Percentiles rank a stretch among this genome's conserved stretches.
Evolutionary conservation across 441 rosid species (phyloP).

Genomic region (Croton setiger): DNA sequence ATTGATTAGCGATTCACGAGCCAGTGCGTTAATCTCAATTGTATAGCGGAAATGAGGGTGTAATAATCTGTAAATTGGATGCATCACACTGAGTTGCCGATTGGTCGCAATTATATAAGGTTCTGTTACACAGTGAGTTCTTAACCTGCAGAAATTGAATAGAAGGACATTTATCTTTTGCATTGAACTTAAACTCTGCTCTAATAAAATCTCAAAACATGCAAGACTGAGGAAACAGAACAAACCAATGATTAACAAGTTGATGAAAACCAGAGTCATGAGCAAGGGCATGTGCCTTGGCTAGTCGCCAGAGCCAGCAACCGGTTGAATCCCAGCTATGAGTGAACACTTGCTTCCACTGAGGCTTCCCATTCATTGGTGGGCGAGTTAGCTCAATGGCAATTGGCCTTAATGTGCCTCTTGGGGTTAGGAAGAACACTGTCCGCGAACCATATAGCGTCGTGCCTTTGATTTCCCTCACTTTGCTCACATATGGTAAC

Average conservation of each 20-base stretch:
- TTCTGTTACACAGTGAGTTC: slow-evolving; percentile 66
- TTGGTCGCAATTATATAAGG: slow-evolving; percentile 71
- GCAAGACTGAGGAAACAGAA: background rate
- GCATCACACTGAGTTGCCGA: slow-evolving; percentile 69
- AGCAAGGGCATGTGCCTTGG: slow-evolving; percentile 66
- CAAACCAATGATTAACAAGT: slow-evolving; percentile 65
- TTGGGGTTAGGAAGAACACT: slow-evolving; percentile 51
- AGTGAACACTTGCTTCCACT: slow-evolving; percentile 55
- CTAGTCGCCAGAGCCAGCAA: slow-evolving; percentile 67
- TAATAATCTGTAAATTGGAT: slow-evolving; percentile 59
- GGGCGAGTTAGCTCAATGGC: slow-evolving; percentile 75
- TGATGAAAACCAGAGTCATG: slow-evolving; percentile 74
- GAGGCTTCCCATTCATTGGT: slow-evolving; percentile 47
- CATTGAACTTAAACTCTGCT: background rate
- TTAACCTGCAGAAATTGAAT: slow-evolving; percentile 37
- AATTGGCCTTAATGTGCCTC: slow-evolving; percentile 51
- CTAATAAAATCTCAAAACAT: too few species aligned
- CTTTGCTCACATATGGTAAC: slow-evolving; percentile 63
- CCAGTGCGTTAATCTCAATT: slow-evolving; percentile 73
- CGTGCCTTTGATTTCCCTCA: slow-evolving; percentile 43
- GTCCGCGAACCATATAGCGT: slow-evolving; percentile 70
- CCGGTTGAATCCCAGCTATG: slow-evolving; percentile 46
- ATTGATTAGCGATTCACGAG: slow-evolving; percentile 47
- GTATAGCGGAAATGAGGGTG: slow-evolving; percentile 80
- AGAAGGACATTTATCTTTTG: background rate